Evolutionary conservation across 1,139 yeast genomes (phyloP), one percentile per base, ranked within the genome.

Genomic region (Saccharomycopsis hybrid): DNA sequence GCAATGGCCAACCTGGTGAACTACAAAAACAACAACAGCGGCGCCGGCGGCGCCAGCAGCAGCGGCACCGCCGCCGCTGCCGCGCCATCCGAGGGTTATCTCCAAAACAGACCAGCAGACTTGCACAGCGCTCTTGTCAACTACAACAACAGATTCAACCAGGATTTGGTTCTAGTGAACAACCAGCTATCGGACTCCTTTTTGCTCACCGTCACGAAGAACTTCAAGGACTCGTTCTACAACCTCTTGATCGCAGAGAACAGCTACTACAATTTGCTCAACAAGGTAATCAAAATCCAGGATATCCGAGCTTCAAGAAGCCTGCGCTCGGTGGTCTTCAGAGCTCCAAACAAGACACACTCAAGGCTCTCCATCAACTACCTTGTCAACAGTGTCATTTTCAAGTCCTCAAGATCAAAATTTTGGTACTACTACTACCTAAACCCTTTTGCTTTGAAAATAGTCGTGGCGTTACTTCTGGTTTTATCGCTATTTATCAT

Each of bases 401-500:
- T 56, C 54, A 70, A 28, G 55, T 57, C 56, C 54, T 59, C 38
- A 43, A 58, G 44, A 54, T 71, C 41, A 53, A 62, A 48, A 55
- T 68, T 44, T 43, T 59, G 54, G 25, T 49, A 36, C 33, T 57
- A 57, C 43, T 50, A 48, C 43, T 67, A 68, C 47, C 49, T 79
- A 3, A 62, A 71, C 11, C 89, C 92, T 0, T 51, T 65, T 9
- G 53, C 71, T 3, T 72, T 74, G 55, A 67, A 78, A 32, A 46
- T 71, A 0, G 52, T 66, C 29, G 69, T 79, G 0, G 44, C 66
- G 0, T 46, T 69, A 2, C 65, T 84, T 2, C 69, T 74, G 1
- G 43, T 67, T 0, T 59, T 83, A 25, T 78, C 90, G 0, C 64
- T 79, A 11, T 62, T 78, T 1, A 69, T 87, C 5, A 72, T 84